Evolutionary conservation across 352 stramenopile genomes (phyloP), one percentile per base, ranked within the genome.

Genomic region (Pythium brassicae): DNA sequence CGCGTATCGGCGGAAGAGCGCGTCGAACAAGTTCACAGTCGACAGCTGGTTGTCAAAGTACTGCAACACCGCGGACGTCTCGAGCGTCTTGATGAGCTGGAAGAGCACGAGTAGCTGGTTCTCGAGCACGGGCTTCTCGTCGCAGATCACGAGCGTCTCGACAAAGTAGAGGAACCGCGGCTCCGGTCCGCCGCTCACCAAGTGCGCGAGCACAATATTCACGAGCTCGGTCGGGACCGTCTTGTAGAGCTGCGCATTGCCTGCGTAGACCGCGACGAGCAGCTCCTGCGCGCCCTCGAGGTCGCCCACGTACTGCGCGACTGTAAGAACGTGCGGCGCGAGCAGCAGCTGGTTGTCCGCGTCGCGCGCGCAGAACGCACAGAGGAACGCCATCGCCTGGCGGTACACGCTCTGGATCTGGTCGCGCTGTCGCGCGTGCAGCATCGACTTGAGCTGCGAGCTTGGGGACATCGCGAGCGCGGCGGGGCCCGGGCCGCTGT

Each of bases 21-120:
- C 50, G n/a, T 62, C 59, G 45, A 88, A 67, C 4, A 67, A 42
- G 17, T 34, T 29, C 20, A 66, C 37, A 12, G 69, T 68, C 23
- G 59, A 63, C 5, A 45, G 46, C 42, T 68, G 54, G 52, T 83
- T 72, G 39, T 87, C 74, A 55, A 87, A 83, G 29, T 71, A 66
- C 58, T 89, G 76, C 10, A 87, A 37, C 2, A 87, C 67, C 8
- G 63, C 63, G 0, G 58, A 63, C 48, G 60, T 82, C 25, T 86
- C 75, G 22, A 86, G 60, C 45, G 71, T 80, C 50, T 87, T 87
- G n/a, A 86, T 60, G 22, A 89, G 53, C 57, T 87, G 76, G 25
- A 86, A 86, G 5, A 89, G 56, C 15, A 89, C 77, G 2, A 89
- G 53, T 12, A 87, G 56, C 42, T 87, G 79, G 29, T 89, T 89